Base-by-base conservation (phyloP, 352 stramenopile genomes). In the Globisporangium okanoganense region DNA sequence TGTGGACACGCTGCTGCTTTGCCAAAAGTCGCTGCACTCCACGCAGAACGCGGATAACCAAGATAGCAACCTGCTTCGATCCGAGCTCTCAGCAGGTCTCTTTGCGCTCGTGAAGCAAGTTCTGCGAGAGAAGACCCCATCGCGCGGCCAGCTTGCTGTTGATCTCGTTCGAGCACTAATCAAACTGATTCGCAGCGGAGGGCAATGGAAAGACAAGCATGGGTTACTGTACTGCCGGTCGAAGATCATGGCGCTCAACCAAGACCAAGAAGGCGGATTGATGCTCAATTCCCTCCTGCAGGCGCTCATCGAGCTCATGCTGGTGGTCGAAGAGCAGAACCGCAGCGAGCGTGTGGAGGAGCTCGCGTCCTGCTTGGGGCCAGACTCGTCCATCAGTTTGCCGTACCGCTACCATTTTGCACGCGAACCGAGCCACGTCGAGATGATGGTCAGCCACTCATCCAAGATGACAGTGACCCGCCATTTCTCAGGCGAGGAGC, bases 391-490 rank as follows among this genome's bases (percentile, higher is more conserved):
- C 1, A 72, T 93, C 24, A 79, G 74, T 41, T 51, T 93, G 43
- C 87, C 87, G 5, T 95, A 94, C 55, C 70, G 74, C 14, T 93
- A 92, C 55, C 73, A 92, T 29, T 92, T 91, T 61, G 65, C 75
- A 0, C 77, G 85, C 12, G 71, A 86, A 25, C 67, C 69, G 8
- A 41, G 31, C 7, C 73, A 87, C 31, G 68, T 79, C n/a, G 83
- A 92, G 38, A 91, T 91, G 78, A 65, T 91, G 48, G 79, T 92
- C 27, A 90, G 79, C 24, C 85, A 94, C 41, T 92, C 82, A 38
- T 88, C 81, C 16, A 91, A 93, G 54, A 88, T 94, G 73, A 65
- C 66, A 16, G 79, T 92, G 20, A 88, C 79, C 2, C 73, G 85
- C 0, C 79, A 94, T 52, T 73, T 91, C 13, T 87, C 78, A 1